phyloP scores from a whole-genome alignment of 768 basidiomycete genomes.

The Tulasnella calospora region DNA sequence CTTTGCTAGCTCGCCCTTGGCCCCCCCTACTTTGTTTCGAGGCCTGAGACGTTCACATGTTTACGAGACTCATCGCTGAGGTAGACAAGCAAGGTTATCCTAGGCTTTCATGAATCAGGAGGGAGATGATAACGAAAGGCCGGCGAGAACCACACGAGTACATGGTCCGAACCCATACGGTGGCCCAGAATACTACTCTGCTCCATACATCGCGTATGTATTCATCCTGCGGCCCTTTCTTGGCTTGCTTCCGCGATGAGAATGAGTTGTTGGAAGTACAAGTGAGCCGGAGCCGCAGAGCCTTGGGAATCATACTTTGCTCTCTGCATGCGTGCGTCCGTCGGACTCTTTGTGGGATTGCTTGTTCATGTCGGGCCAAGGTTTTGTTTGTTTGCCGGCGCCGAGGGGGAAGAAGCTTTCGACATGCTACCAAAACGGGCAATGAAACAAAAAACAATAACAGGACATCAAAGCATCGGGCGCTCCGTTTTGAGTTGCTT shows the following conservation, averaged over 20 bases:
- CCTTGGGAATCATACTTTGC: background rate
- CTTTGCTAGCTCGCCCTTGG: background rate
- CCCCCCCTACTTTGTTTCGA: background rate
- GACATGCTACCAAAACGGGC: background rate
- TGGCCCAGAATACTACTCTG: background rate
- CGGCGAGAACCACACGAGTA: background rate
- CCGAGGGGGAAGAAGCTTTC: too few species aligned
- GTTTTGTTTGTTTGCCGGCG: background rate
- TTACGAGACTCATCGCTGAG: background rate
- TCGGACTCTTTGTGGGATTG: background rate
- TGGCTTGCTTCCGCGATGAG: background rate
- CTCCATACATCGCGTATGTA: background rate
- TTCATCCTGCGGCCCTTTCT: background rate
- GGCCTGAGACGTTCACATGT: background rate
- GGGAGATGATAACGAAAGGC: background rate
- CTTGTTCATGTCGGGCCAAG: background rate
- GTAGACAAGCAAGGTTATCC: background rate
- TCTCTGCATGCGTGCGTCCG: background rate
- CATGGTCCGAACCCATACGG: background rate
- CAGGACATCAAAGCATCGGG: background rate
- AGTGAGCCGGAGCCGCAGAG: conserved; percentile 1
- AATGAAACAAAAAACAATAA: background rate
- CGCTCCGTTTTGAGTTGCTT: conserved; percentile 1
- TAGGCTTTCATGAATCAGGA: background rate
- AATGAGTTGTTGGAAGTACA: background rate